These are phyloP conservation scores for Tetradesmus lagerheimii DNA, from an alignment of 139 green algal genomes.

Conservation along the genomic window DNA sequence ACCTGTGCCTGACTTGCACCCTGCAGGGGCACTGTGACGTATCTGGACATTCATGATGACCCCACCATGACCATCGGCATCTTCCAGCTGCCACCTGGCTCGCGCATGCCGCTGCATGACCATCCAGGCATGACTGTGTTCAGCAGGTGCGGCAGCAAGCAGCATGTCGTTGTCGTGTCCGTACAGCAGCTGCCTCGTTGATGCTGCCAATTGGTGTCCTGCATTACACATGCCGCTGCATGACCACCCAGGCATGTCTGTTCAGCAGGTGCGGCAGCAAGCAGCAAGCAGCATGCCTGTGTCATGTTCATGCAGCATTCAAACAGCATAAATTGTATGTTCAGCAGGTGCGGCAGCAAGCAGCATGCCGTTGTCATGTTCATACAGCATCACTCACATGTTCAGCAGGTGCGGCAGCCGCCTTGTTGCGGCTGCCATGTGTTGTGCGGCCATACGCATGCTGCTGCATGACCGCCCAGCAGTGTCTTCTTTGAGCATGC, in stretches of 20 bases:
- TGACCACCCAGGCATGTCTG: constrained; percentile 86
- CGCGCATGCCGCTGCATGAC: constrained; percentile 91
- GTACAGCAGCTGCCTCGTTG: neutral
- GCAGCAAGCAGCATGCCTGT: neutral
- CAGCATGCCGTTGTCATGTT: neutral
- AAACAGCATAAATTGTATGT: too few relatives aligned
- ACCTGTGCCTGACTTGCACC: neutral
- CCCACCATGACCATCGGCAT: constrained; percentile 84
- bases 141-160: constrained; percentile 11
- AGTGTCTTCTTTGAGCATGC: too few relatives aligned
- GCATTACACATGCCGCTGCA: constrained; percentile 87
- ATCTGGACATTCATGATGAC: constrained; percentile 90
- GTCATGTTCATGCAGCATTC: too few relatives aligned
- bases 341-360: constrained; percentile 33
- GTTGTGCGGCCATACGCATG: constrained; percentile 69
- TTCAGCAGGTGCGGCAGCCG: too few relatives aligned
- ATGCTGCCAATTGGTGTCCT: constrained; percentile 73
- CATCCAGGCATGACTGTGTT: constrained; percentile 82
- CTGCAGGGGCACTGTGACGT: constrained; percentile 72
- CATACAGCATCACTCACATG: too few relatives aligned
- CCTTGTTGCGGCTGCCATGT: constrained; percentile 64
- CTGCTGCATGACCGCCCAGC: constrained; percentile 94
- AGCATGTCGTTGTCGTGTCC: neutral
- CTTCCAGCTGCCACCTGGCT: constrained; percentile 81
- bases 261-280: constrained; percentile 39